phyloP scores from a whole-genome alignment of 441 rosid species.

The Manihot esculenta region DNA sequence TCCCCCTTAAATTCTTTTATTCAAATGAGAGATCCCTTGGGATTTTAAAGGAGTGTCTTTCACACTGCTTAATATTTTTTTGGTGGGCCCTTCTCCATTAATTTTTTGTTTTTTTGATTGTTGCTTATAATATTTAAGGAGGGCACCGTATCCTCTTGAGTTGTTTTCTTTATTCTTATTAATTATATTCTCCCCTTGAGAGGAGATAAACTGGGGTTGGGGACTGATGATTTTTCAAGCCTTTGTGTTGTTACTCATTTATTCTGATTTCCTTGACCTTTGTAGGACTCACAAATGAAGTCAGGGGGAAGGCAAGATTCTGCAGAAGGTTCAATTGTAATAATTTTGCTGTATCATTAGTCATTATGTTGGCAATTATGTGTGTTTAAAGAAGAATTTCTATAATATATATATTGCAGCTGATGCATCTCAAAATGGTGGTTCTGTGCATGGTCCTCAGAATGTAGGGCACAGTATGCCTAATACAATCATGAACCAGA shows the following conservation, averaged over 20 bases:
- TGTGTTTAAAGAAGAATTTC: constrained; percentile 20
- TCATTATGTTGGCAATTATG: constrained; percentile 2
- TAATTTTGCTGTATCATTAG: constrained; percentile 12
- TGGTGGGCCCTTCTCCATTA: background rate
- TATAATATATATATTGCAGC: constrained; percentile 37
- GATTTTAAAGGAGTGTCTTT: background rate
- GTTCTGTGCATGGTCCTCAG: constrained; percentile 55
- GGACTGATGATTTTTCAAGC: background rate
- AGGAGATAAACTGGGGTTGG: background rate
- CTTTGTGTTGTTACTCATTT: background rate
- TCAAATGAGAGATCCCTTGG: background rate
- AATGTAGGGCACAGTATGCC: constrained; percentile 61
- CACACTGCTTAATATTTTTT: background rate
- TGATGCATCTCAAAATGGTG: constrained; percentile 74
- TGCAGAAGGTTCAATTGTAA: constrained; percentile 51
- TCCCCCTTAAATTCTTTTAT: too few species aligned
- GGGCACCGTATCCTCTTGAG: background rate
- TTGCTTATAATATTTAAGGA: background rate
- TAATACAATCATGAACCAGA: constrained; percentile 47
- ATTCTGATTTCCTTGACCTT: constrained; percentile 24
- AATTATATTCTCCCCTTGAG: background rate
- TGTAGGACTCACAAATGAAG: constrained; percentile 74
- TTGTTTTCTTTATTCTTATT: background rate
- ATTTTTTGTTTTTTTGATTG: background rate
- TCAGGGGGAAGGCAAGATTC: constrained; percentile 77